A percentile compares a stretch with the other conserved stretches of the same genome.
Conservation (phyloP, 768 basidiomycete genomes). For the Termitomyces sp. region DNA sequence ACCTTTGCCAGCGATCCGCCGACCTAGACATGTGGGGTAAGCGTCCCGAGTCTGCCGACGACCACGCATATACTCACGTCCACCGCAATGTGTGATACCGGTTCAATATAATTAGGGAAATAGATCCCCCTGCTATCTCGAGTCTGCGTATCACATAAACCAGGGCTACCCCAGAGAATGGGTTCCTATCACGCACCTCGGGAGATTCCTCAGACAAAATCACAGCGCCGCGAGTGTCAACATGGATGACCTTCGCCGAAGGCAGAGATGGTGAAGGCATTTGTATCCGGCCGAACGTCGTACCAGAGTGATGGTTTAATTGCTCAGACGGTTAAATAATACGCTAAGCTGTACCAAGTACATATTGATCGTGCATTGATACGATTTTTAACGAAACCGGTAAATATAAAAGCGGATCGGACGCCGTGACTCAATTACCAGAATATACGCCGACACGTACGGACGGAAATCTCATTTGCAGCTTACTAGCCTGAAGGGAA, state of each 20-base stretch:
- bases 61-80: constrained; percentile 59
- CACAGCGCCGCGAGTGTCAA: constrained; percentile 90
- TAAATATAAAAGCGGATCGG: constrained; percentile 10
- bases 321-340: neutral
- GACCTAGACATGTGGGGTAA: constrained; percentile 48
- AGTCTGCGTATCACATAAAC: constrained; percentile 43
- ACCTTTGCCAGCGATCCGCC: constrained; percentile 97
- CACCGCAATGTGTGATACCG: constrained; percentile 94
- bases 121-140: constrained; percentile 96
- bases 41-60: constrained; percentile 6
- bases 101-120: constrained; percentile 95
- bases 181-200: constrained; percentile 51
- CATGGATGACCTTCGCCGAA: constrained; percentile 81
- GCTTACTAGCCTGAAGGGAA: neutral
- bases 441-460: neutral
- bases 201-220: constrained; percentile 93
- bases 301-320: constrained; percentile 5
- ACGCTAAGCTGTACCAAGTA: neutral
- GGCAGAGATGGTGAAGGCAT: constrained; percentile 66
- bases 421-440: constrained; percentile 5
- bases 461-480: neutral
- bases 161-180: constrained; percentile 6
- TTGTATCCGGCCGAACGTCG: constrained; percentile 7
- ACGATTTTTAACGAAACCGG: constrained; percentile 21
- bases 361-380: constrained; percentile 18